Base-by-base conservation (phyloP, 768 basidiomycete species). In the Fistulinella prunicolor region DNA sequence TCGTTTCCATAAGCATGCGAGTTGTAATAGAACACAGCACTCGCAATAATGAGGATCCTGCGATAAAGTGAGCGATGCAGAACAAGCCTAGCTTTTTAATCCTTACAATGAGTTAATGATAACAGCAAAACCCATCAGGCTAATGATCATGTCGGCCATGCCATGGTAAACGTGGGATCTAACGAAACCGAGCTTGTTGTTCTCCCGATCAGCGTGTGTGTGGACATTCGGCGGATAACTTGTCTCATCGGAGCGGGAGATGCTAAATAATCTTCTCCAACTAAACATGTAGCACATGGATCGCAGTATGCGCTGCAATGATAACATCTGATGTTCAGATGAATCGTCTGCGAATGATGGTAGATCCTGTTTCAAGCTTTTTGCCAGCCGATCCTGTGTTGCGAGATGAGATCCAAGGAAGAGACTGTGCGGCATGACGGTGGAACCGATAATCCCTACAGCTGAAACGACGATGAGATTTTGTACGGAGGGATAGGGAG, bases 351-450 rank as follows among this genome's bases (percentile, higher is more conserved):
- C 50, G 29, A 29, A 38, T 24, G 39, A 54, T 40, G 51, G 51
- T 4, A 70, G 55, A 22, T 52, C 43, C 7, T 17, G 40, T 9
- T 66, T 63, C 6, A 41, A 26, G n/a, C 39, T 42, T 30, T 67
- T 66, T 1, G 71, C 69, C 13, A 90, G 59, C 38, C 93, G 73
- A 48, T 93, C 85, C 62, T 93, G 88, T 0, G 89, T 92, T 3
- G 91, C 85, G 5, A 96, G 79, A 24, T 82, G 80, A 3, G 89
- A 91, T 6, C 93, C 94, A 14, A 96, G 74, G 72, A 89, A 93
- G n/a, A 96, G 73, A 50, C 85, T 86, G 65, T 94, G 93, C 0
- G 93, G 93, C 93, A 94, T 94, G 50, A 93, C 85, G 3, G 91
- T 96, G 1, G 91, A 89, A 24, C 87, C 85, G 1, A 88, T 60